A percentile compares a stretch with the other conserved stretches of the same genome.
Conservation (phyloP, 2,329 filamentous ascomycete genomes). For the Colletotrichum navitas region DNA sequence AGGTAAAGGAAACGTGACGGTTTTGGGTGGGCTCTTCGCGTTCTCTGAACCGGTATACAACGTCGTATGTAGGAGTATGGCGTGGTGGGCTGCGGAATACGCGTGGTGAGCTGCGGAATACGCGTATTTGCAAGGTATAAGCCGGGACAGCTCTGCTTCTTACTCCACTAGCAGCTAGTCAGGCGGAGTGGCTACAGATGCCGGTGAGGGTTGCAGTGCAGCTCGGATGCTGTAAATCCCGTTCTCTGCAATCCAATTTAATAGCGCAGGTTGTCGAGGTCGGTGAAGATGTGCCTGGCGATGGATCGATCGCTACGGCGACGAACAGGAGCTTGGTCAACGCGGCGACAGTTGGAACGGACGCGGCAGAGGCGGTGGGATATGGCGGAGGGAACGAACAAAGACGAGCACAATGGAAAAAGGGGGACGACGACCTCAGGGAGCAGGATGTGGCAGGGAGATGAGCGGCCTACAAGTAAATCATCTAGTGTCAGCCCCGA, state of each 20-base stretch:
- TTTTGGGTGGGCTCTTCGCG: slow-evolving; percentile 24
- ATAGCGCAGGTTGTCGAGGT: slow-evolving; percentile 14
- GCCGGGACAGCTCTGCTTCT: slow-evolving; percentile 20
- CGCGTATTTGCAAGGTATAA: slow-evolving; percentile 1
- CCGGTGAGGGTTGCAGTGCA: slow-evolving; percentile 13
- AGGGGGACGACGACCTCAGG: slow-evolving; percentile 17
- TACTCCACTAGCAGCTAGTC: slow-evolving; percentile 19
- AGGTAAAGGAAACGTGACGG: background rate
- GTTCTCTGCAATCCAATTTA: slow-evolving; percentile 6
- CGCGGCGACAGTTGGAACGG: slow-evolving; percentile 28
- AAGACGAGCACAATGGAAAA: slow-evolving; percentile 27
- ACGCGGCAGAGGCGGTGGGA: slow-evolving; percentile 33
- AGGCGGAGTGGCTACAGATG: slow-evolving; percentile 17
- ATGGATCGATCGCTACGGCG: slow-evolving; percentile 23
- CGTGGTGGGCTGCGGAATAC: slow-evolving; percentile 11
- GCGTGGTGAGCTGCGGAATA: slow-evolving; percentile 2
- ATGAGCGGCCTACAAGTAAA: slow-evolving; percentile 36
- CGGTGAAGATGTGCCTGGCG: slow-evolving; percentile 11
- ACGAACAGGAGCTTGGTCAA: slow-evolving; percentile 26
- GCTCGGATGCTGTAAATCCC: slow-evolving; percentile 7
- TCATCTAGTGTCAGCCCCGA: slow-evolving; percentile 33
- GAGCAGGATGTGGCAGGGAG: slow-evolving; percentile 17
- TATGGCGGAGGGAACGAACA: slow-evolving; percentile 24
- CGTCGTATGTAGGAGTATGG: background rate
- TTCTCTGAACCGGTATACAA: slow-evolving; percentile 4